These are phyloP conservation scores for Phytophthora europaea DNA, from an alignment of 352 stramenopile species.

Conservation along the genomic window DNA sequence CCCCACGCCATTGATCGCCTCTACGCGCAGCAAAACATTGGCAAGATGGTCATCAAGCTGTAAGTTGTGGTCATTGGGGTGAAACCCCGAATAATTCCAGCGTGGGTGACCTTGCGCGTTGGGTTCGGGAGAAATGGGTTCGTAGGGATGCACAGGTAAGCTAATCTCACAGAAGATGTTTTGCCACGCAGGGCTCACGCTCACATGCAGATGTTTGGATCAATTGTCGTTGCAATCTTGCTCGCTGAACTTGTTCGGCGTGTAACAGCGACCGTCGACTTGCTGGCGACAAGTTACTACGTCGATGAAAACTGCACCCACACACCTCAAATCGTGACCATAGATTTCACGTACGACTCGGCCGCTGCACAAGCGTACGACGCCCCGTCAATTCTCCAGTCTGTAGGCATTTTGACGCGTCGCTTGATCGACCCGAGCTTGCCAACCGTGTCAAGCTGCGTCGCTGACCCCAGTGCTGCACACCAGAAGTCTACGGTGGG, in stretches of 20 bases:
- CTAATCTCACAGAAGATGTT: slow-evolving; percentile 13
- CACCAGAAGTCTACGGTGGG: slow-evolving; percentile 8
- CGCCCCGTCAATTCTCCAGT: slow-evolving; percentile 14
- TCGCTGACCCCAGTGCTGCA: slow-evolving; percentile 10
- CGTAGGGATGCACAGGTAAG: neutral
- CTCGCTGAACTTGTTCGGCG: neutral
- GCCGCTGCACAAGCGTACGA: slow-evolving; percentile 3
- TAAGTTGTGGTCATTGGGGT: slow-evolving; percentile 2
- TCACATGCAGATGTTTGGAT: slow-evolving; percentile 1
- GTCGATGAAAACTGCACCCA: slow-evolving; percentile 3
- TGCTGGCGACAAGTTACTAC: slow-evolving; percentile 19
- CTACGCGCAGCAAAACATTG: slow-evolving; percentile 76
- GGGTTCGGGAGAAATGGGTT: slow-evolving; percentile 1
- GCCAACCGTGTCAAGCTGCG: slow-evolving; percentile 3
- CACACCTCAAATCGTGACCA: slow-evolving; percentile 15
- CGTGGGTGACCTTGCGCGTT: neutral
- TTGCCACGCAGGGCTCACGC: neutral
- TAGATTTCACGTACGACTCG: slow-evolving; percentile 23
- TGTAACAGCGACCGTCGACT: slow-evolving; percentile 7
- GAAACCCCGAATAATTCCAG: neutral
- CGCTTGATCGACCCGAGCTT: slow-evolving; percentile 2
- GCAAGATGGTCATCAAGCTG: slow-evolving; percentile 81
- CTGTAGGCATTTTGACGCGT: slow-evolving; percentile 11
- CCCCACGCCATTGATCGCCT: slow-evolving; percentile 68
- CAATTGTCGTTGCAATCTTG: neutral